Evolutionary conservation across 352 stramenopile species (phyloP), one percentile per base, ranked within the genome.

Genomic region (Globisporangium lucens): DNA sequence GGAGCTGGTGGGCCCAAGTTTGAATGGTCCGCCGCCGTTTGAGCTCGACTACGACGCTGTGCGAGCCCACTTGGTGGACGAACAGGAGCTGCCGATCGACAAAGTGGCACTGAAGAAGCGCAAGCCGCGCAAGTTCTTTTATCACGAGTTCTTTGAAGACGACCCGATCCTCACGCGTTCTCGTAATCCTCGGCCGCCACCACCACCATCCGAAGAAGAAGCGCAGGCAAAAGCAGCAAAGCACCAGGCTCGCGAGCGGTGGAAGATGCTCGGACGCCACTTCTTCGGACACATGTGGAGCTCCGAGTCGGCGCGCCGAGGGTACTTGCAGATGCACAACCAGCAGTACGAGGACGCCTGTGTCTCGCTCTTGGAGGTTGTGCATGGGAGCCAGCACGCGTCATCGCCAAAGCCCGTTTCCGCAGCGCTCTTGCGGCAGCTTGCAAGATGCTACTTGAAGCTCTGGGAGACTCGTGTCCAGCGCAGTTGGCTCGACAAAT

Each of bases 61-160:
- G 1, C 61, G 55, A n/a, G 24, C 58, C 17, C 64, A 87, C 65
- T 67, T 72, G 8, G 24, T 33, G 29, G 61, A 56, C 0, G 82
- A 90, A 63, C 33, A 68, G 9, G 69, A 52, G 2, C 47, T 90
- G 30, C 57, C 65, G 7, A 55, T 79, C 24, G 73, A 84, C 0
- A 69, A 71, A 6, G 70, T 89, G 0, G 79, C 75, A 4, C 63
- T 36, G 2, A 85, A 79, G 58, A 85, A 82, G 46, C 70, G 77
- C 4, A 83, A 79, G 33, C 71, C 67, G 8, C 77, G 77, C 6
- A 74, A 75, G 51, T 90, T 90, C 61, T 90, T 90, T 66, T 90
- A 89, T 60, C 82, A 90, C 55, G 80, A 90, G 57, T 90, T 87
- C 61, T 89, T 87, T 58, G 79, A 90, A 66, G 74, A 86, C 20